phyloP scores from a whole-genome alignment of 345 rosid genomes.

The Clarkia xantiana region DNA sequence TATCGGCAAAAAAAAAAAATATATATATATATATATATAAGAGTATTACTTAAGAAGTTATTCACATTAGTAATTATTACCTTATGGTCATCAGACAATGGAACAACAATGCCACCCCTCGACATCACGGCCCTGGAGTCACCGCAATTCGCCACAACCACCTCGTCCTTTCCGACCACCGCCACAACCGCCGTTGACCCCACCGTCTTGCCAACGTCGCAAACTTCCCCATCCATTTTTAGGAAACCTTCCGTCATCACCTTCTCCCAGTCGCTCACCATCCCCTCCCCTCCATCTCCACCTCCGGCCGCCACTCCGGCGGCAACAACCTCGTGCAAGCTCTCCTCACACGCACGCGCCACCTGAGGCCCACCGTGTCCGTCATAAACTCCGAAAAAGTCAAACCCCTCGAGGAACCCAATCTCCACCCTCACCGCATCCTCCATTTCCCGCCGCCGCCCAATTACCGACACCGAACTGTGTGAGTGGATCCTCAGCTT shows the following conservation, averaged over 20 bases:
- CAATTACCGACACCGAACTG: conserved; percentile 43
- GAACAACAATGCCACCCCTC: conserved; percentile 18
- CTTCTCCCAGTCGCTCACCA: conserved; percentile 9
- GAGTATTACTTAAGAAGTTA: no score
- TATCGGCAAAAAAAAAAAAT: background rate
- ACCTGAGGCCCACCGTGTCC: conserved; percentile 61
- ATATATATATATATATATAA: no score
- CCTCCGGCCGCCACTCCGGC: background rate
- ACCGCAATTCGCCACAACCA: conserved; percentile 36
- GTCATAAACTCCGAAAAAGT: conserved; percentile 19
- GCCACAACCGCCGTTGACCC: conserved; percentile 40
- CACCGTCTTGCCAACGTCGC: conserved; percentile 13
- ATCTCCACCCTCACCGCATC: conserved; percentile 38
- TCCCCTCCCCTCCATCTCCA: conserved; percentile 10
- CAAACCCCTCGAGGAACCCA: conserved; percentile 19
- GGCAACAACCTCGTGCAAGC: conserved; percentile 23
- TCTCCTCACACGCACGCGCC: conserved; percentile 45
- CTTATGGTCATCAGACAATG: conserved; percentile 36
- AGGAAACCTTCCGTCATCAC: conserved; percentile 1
- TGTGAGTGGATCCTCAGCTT: conserved; percentile 8
- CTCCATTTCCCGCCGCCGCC: conserved; percentile 59
- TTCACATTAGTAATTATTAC: no score
- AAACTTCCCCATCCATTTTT: conserved; percentile 27
- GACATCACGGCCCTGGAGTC: conserved; percentile 36
- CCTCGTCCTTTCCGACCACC: conserved; percentile 21